These are phyloP conservation scores for Rhizopogon roseolus DNA, from an alignment of 768 basidiomycete species.

Conservation along the genomic window DNA sequence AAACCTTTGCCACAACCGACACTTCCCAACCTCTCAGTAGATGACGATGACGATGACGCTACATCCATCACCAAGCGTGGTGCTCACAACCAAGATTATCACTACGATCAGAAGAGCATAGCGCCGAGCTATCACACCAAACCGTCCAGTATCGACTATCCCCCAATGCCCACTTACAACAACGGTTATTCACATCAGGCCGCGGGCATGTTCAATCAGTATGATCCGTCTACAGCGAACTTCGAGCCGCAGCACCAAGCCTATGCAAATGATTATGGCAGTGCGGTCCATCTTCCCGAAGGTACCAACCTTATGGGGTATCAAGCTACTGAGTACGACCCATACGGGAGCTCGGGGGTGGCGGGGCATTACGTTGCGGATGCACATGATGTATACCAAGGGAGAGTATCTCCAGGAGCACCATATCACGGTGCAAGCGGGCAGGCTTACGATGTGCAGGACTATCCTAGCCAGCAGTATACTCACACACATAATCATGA, in stretches of 20 bases:
- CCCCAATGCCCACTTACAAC: conserved; percentile 76
- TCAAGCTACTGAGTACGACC: conserved; percentile 20
- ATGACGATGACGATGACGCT: conserved; percentile 64
- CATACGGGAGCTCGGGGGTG: conserved; percentile 13
- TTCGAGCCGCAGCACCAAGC: conserved; percentile 39
- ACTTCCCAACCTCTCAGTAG: conserved; percentile 84
- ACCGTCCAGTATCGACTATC: conserved; percentile 46
- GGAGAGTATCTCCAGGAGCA: conserved; percentile 35
- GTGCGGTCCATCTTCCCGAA: conserved; percentile 52
- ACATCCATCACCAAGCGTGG: conserved; percentile 51
- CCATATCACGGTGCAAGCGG: conserved; percentile 27
- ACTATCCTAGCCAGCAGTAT: conserved; percentile 28
- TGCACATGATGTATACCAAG: conserved; percentile 53
- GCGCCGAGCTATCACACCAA: conserved; percentile 30
- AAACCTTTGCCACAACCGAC: conserved; percentile 90
- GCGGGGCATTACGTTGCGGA: conserved; percentile 35
- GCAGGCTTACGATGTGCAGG: conserved; percentile 33
- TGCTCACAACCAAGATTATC: conserved; percentile 51
- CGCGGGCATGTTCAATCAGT: conserved; percentile 46
- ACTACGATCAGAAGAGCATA: conserved; percentile 46
- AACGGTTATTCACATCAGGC: conserved; percentile 56
- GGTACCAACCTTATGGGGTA: conserved; percentile 58
- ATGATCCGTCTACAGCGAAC: conserved; percentile 54
- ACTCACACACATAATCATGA: conserved; percentile 21
- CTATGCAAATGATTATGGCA: conserved; percentile 70